Evolutionary conservation across 176 grass and related monocot genomes (phyloP), one percentile per base, ranked within the genome.

Genomic region (Phoenix dactylifera): DNA sequence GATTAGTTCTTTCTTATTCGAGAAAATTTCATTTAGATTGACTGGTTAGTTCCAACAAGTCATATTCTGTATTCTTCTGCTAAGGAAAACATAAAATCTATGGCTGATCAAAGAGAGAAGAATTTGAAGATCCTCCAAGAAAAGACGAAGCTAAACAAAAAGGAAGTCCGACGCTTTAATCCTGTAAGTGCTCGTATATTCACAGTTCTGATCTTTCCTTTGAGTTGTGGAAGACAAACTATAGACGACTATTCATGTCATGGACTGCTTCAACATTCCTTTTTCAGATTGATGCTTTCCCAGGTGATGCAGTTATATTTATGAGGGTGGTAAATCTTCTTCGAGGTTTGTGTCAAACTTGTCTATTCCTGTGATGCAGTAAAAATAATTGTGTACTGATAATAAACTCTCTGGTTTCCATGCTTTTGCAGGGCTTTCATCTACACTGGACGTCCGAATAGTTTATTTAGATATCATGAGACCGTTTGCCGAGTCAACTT

Each of bases 231-330:
- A 14, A 10, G 49, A 65, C 56, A 30, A 22, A 39, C 23, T 51
- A 16, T 16, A 15, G 53, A 26, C 16, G 10, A 55, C 6, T 26
- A 7, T n/a, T 67, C 51, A 22, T 67, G 65, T 55, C 35, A 7
- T 28, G 32, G 39, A 22, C 19, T 19, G 15, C 3, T 29, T 30
- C 29, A 4, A 26, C 76, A 49, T 58, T 35, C 18, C 48, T 76
- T 69, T 79, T 17, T 9, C 58, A 97, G 93, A 30, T 97, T 60
- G 93, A 97, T 88, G 93, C 93, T 78, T 97, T 97, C 63, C 93
- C 93, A 56, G 84, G 87, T 18, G 93, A 97, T 97, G 93, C 87
- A 48, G 73, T 97, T 72, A 97, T 97, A 77, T 97, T 97, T 66
- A 74, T 28, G 61, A 88, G 87, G 75, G 93, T 97, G 49, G 63